A percentile compares a stretch with the other conserved stretches of the same genome.
These are phyloP conservation scores for Dictyostelium firmibasis DNA, from an alignment of 78 protist species.

Conservation along the genomic window DNA sequence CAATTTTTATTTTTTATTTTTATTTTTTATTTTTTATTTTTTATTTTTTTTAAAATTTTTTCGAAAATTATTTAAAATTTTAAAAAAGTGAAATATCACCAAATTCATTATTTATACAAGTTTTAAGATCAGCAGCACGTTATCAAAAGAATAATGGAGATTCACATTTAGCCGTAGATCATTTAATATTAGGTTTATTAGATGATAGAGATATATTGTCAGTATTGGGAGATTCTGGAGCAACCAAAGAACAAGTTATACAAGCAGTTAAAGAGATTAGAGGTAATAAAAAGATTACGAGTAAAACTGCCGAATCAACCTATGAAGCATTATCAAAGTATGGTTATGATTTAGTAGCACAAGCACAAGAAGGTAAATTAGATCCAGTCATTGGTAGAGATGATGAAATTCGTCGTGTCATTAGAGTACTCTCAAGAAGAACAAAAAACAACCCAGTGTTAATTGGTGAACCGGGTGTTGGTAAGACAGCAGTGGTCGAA, in stretches of 20 bases:
- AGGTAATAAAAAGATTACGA: constrained; percentile 72
- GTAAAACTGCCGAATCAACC: constrained; percentile 73
- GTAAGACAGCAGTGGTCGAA: constrained; percentile 97
- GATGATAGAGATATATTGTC: constrained; percentile 58
- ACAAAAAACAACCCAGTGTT: constrained; percentile 98
- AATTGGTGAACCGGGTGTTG: constrained; percentile 98
- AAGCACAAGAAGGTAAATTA: constrained; percentile 95
- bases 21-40: background rate
- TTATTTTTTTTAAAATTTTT: background rate
- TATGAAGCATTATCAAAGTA: constrained; percentile 92
- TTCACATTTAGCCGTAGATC: constrained; percentile 80
- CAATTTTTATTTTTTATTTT: background rate
- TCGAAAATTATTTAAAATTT: background rate
- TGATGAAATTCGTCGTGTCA: constrained; percentile 96
- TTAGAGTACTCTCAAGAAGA: constrained; percentile 90
- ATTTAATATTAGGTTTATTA: constrained; percentile 52
- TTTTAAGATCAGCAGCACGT: constrained; percentile 52
- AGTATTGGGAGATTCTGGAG: constrained; percentile 60
- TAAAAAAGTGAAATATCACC: constrained; percentile 56
- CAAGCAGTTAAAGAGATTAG: constrained; percentile 71
- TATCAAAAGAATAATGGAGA: constrained; percentile 82
- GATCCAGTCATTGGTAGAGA: constrained; percentile 99
- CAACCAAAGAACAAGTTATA: constrained; percentile 52
- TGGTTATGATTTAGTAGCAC: constrained; percentile 86
- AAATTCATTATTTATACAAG: constrained; percentile 24